Base-by-base conservation (phyloP, 1,284 basidiomycete species). In the Pascua sp. region DNA sequence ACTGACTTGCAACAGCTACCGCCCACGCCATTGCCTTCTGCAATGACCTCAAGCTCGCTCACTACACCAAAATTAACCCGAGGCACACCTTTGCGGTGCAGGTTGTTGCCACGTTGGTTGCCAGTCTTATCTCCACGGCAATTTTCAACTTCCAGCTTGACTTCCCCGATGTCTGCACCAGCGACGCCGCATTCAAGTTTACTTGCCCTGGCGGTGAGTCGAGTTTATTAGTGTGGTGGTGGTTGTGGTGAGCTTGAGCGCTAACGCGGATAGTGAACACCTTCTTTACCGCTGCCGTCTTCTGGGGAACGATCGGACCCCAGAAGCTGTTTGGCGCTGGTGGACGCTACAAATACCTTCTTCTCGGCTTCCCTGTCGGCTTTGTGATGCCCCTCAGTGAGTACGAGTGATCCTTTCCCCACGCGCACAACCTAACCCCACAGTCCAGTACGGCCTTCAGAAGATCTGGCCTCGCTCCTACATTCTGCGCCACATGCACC, bases 271-370 rank as follows among this genome's bases (percentile, higher is more conserved):
- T 32, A 32, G 24, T 24, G 38, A 48, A 47, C 42, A 64, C 58
- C 12, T 62, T 39, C 41, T 64, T 56, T 47, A 61, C 62, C 36
- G 56, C 59, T 1, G 85, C 86, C 0, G 76, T 90, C 59, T 80
- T 90, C 59, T 91, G 88, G 86, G 89, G 90, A 59, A 87, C 84
- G 15, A 83, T 91, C 57, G 89, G 90, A 15, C 88, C 90, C 2
- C 62, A 70, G 46, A 83, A 86, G 43, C 69, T 90, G 42, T 91
- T 92, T 79, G 84, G 84, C 57, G 67, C 78, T 4, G 87, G 85
- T 24, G 75, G 60, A 85, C 87, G 78, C 80, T 71, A 82, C 63
- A 78, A 81, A 13, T 69, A 86, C 11, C 42, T 89, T 79, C 80
- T 67, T 13, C 60, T 67, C 51, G 89, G 89, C 81, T 89, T 91